Evolutionary conservation across 23 red algal genomes (phyloP), one percentile per base, ranked within the genome.

Genomic region (Pyropia haitanensis): DNA sequence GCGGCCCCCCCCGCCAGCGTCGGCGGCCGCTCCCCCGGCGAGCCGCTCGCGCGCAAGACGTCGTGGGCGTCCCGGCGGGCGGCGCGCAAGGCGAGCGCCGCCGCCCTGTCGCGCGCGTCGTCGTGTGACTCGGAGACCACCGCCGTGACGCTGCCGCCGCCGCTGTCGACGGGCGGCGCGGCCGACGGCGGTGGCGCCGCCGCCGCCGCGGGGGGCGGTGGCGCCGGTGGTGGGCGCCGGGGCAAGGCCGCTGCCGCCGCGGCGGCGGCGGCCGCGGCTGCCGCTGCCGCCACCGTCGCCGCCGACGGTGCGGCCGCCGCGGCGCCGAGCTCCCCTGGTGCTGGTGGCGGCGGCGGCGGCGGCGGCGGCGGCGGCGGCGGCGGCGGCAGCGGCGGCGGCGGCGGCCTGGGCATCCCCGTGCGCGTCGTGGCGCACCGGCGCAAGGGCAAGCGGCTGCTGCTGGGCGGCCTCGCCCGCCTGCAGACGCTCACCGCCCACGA

Each of bases 381-480:
- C 39, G 51, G 1, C 33, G 60, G 31, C 58, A 64, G 53, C 71
- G 56, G 22, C 58, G 79, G 49, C 54, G 69, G 20, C 60, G 68
- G 31, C 68, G 69, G 25, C 67, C 72, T 67, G 79, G 75, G 60
- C 70, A 75, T 22, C 68, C 60, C 65, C 46, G 85, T 90, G 61
- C 85, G 85, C 5, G 85, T 90, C 0, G n/a, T 76, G 39, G 64
- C 76, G 13, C 75, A 71, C 48, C 73, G 65, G 51, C 79, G 80
- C 44, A 30, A 69, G 14, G 74, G 75, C 18, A 48, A 18, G 3
- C 33, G 17, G 0, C 75, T 73, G 18, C 63, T 68, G 49, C 65
- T 87, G 18, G 71, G 30, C 46, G 86, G 64, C 49, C 24, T 95
- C 32, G 85, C 76, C 61, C 83, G 70, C n/a, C 64, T 83, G 74